Percentiles rank a stretch among this genome's conserved stretches.
Evolutionary conservation across 192 early-diverging fungal species (phyloP).

Genomic region (Chytriomyces sp.): DNA sequence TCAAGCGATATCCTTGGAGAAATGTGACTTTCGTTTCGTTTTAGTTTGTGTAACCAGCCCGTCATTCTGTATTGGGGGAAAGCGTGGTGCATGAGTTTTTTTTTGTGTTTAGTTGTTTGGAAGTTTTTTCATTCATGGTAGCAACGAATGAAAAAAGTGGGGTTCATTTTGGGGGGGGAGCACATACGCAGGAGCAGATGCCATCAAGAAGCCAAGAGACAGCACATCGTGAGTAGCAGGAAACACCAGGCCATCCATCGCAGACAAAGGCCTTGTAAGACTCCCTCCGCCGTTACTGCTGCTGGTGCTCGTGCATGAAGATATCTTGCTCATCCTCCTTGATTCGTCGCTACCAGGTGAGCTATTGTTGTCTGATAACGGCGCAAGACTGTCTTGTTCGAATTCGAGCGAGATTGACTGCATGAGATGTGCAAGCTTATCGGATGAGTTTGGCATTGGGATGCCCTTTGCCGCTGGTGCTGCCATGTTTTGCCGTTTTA

Average conservation of each 20-base stretch:
- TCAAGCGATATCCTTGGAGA: not conserved
- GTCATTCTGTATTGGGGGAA: not conserved
- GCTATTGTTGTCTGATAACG: too few relatives aligned
- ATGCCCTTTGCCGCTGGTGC: too few relatives aligned
- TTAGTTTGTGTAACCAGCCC: slow-evolving; percentile 3
- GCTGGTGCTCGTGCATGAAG: not conserved
- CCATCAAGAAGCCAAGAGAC: not conserved
- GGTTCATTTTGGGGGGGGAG: not conserved
- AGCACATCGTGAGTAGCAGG: not conserved
- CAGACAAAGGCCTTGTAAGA: not conserved
- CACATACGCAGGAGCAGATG: not conserved
- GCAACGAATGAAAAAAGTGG: not conserved
- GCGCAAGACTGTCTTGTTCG: not conserved
- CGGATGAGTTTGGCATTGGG: not conserved
- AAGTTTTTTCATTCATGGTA: not conserved
- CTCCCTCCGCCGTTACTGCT: not conserved
- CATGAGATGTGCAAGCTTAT: not conserved
- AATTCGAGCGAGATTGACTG: not conserved
- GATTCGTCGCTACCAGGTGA: too few relatives aligned
- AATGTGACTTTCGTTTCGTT: too few relatives aligned
- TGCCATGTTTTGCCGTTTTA: too few relatives aligned
- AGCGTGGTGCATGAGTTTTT: too few relatives aligned
- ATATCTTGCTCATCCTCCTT: too few relatives aligned
- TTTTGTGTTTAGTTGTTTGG: not conserved
- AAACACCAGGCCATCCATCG: not conserved